phyloP scores from a whole-genome alignment of 1,139 yeast species.

The Suzukiozyma palmioleophila region DNA sequence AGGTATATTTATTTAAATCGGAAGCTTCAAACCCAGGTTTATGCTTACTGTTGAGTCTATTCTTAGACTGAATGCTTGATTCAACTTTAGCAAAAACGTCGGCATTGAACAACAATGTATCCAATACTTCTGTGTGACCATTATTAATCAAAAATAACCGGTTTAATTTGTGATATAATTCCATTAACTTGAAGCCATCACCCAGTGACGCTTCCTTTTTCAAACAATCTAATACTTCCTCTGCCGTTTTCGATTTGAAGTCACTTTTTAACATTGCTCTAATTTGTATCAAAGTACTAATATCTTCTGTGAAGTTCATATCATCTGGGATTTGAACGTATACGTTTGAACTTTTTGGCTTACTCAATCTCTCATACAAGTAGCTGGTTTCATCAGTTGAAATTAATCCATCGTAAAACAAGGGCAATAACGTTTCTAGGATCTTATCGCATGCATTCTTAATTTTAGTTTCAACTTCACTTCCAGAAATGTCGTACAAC shows the following conservation, averaged over 20 bases:
- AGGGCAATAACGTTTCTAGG: slow-evolving; percentile 12
- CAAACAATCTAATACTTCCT: not conserved
- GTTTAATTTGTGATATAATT: slow-evolving; percentile 17
- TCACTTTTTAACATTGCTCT: not conserved
- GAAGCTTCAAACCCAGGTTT: not conserved
- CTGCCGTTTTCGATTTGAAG: not conserved
- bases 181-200: slow-evolving; percentile 1
- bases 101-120: slow-evolving; percentile 18
- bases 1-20: slow-evolving; percentile 18
- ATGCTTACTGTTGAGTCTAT: not conserved
- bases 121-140: slow-evolving; percentile 30
- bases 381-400: not conserved
- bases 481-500: slow-evolving; percentile 3
- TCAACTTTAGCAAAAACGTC: not conserved
- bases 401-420: slow-evolving; percentile 6
- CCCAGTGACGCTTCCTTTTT: not conserved
- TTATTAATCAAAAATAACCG: slow-evolving; percentile 25
- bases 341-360: slow-evolving; percentile 2
- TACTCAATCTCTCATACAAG: slow-evolving; percentile 5
- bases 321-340: slow-evolving; percentile 20
- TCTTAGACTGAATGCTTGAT: not conserved
- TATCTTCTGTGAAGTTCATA: slow-evolving; percentile 4
- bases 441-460: slow-evolving; percentile 5
- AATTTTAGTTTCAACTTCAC: not conserved
- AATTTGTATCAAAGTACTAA: not conserved